phyloP scores from a whole-genome alignment of 2,329 filamentous ascomycete species.

The Epichloe brachyelytri region DNA sequence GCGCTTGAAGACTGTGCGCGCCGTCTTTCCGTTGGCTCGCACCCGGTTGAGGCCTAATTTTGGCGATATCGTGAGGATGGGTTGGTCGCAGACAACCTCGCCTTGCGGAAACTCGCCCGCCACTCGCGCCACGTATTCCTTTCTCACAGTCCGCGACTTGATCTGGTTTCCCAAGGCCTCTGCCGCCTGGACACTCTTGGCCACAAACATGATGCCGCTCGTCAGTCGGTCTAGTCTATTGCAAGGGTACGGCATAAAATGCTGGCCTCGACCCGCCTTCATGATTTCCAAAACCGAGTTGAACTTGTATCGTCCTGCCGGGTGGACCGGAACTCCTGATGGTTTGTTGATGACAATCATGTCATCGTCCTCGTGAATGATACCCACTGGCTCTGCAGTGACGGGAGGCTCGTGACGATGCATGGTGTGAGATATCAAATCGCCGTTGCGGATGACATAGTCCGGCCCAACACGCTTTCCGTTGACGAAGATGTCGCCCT shows the following conservation, averaged over 20 bases:
- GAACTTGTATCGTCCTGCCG: constrained; percentile 88
- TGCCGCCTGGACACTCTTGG: constrained; percentile 70
- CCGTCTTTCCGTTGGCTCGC: constrained; percentile 82
- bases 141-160: constrained; percentile 67
- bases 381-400: constrained; percentile 61
- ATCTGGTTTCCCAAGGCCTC: constrained; percentile 68
- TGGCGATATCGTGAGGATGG: constrained; percentile 85
- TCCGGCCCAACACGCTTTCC: constrained; percentile 54
- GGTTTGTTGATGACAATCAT: constrained; percentile 97
- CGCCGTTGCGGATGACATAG: constrained; percentile 72
- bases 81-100: constrained; percentile 83
- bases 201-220: constrained; percentile 96
- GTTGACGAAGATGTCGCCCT: constrained; percentile 69
- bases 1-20: constrained; percentile 81
- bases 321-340: constrained; percentile 86
- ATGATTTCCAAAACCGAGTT: constrained; percentile 93
- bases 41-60: constrained; percentile 91
- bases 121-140: constrained; percentile 90
- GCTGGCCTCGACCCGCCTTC: constrained; percentile 53
- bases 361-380: constrained; percentile 84
- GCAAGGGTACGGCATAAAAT: constrained; percentile 55
- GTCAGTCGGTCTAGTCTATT: constrained; percentile 91
- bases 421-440: constrained; percentile 82
- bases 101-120: constrained; percentile 85
- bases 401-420: constrained; percentile 95